Evolutionary conservation across 208 protist genomes (phyloP), one percentile per base, ranked within the genome.

Genomic region (Tritrichomonas musculus): DNA sequence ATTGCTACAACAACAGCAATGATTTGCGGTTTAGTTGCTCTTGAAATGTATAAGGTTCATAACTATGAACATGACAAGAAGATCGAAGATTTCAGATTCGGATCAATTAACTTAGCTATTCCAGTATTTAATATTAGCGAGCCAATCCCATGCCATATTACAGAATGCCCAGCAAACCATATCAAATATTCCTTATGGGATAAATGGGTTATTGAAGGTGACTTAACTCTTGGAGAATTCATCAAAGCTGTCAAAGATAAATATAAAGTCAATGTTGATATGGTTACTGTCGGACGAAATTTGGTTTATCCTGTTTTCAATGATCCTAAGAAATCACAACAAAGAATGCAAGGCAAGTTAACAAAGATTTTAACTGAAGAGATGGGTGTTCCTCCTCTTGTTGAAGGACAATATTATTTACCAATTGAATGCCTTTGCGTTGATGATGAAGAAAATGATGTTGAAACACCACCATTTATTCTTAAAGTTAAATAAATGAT

Each of bases 1-100:
- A 99, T 99, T 96, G 98, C 99, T 77, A 99, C 99, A 25, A 99
- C 99, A 22, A 99, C 99, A 22, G 97, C 98, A 20, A 73, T 99
- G 13, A 97, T 99, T 25, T 97, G 97, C 57, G 99, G 99, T 11
- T 96, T 99, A 4, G 98, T 99, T 1, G 96, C 95, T 93, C 94
- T 99, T 25, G 99, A 99, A 95, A 92, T 99, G 47, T 97, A 98
- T 94, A 99, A 99, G 96, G 96, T 99, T 57, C 82, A 97, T 17
- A 17, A 60, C 17, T 5, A 60, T 22, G 53, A 60, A 60, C 5
- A 60, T 5, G 17, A 17, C 11, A 93, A 93, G 47, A 50, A 41
- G 49, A 36, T 93, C 3, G 66, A 80, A 41, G 66, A 80, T 33
- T 93, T 64, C 47, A 33, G 92, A 13, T 80, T 33, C 41, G 92